These are phyloP conservation scores for Monosporozyma siamensis DNA, from an alignment of 805 yeast species.

Conservation along the genomic window DNA sequence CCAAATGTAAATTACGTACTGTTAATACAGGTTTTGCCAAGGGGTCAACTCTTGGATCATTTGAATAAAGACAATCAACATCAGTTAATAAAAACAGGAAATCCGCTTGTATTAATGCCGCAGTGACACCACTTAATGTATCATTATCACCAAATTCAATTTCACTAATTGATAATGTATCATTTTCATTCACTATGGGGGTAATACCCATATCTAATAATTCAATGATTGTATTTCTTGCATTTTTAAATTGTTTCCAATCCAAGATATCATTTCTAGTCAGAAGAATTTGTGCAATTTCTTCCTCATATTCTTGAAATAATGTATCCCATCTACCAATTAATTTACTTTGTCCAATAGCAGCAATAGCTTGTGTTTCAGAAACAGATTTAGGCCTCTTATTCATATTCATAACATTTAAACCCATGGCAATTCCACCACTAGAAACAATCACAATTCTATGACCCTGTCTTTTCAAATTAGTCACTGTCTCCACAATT, in stretches of 20 bases:
- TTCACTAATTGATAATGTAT: slow-evolving; percentile 86
- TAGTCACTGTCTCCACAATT: slow-evolving; percentile 86
- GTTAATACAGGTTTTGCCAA: slow-evolving; percentile 71
- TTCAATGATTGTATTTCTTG: slow-evolving; percentile 78
- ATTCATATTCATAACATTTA: slow-evolving; percentile 58
- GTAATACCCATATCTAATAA: slow-evolving; percentile 80
- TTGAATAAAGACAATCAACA: slow-evolving; percentile 90
- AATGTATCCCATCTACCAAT: slow-evolving; percentile 88
- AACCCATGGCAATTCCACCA: slow-evolving; percentile 95
- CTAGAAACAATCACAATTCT: slow-evolving; percentile 81
- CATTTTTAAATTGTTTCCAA: slow-evolving; percentile 84
- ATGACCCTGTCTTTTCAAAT: slow-evolving; percentile 74
- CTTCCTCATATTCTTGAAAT: slow-evolving; percentile 76
- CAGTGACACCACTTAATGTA: slow-evolving; percentile 89
- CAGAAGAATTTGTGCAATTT: slow-evolving; percentile 83
- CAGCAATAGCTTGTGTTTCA: slow-evolving; percentile 86
- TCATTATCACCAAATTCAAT: slow-evolving; percentile 98
- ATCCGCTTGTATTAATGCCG: slow-evolving; percentile 91
- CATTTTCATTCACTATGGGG: slow-evolving; percentile 96
- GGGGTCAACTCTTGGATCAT: slow-evolving; percentile 81
- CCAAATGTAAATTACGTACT: slow-evolving; percentile 55
- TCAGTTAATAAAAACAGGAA: slow-evolving; percentile 88
- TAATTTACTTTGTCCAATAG: slow-evolving; percentile 88
- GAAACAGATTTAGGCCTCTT: slow-evolving; percentile 70
- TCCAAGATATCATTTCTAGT: slow-evolving; percentile 92